phyloP scores from a whole-genome alignment of 106 monocot species.

The Dendrobium huoshanense region DNA sequence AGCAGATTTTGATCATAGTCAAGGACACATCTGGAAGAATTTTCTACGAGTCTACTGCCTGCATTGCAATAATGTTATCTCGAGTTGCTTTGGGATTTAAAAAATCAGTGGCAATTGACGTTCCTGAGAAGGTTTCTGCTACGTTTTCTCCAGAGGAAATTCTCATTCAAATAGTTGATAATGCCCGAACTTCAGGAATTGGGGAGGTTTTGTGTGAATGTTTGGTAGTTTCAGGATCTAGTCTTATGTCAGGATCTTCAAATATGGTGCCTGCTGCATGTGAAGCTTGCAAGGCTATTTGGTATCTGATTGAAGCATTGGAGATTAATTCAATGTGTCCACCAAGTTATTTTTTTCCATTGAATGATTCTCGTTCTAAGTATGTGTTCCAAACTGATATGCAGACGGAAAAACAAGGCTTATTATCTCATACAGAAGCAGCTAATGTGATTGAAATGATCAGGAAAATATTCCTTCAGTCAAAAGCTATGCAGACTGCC shows the following conservation, averaged over 20 bases:
- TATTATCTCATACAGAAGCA: slow-evolving; percentile 28
- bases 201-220: slow-evolving; percentile 48
- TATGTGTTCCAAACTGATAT: slow-evolving; percentile 9
- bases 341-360: slow-evolving; percentile 39
- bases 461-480: slow-evolving; percentile 54
- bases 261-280: slow-evolving; percentile 92
- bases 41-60: slow-evolving; percentile 79
- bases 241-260: slow-evolving; percentile 60
- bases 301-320: slow-evolving; percentile 71
- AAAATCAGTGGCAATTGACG: slow-evolving; percentile 23
- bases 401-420: slow-evolving; percentile 10
- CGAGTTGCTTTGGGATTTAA: slow-evolving; percentile 54
- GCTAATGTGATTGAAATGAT: slow-evolving; percentile 33
- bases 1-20: slow-evolving; percentile 50
- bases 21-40: slow-evolving; percentile 64
- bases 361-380: slow-evolving; percentile 30
- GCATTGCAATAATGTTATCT: slow-evolving; percentile 69
- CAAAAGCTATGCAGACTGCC: slow-evolving; percentile 66
- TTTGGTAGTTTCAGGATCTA: slow-evolving; percentile 58
- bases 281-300: slow-evolving; percentile 88
- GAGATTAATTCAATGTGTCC: slow-evolving; percentile 51
- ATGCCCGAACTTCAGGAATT: slow-evolving; percentile 47
- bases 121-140: slow-evolving; percentile 20
- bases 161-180: slow-evolving; percentile 46
- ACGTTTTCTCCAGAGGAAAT: slow-evolving; percentile 23